Percentiles rank a stretch among this genome's conserved stretches.
phyloP scores from a whole-genome alignment of 768 basidiomycete genomes.

The Scleroderma citrinum region DNA sequence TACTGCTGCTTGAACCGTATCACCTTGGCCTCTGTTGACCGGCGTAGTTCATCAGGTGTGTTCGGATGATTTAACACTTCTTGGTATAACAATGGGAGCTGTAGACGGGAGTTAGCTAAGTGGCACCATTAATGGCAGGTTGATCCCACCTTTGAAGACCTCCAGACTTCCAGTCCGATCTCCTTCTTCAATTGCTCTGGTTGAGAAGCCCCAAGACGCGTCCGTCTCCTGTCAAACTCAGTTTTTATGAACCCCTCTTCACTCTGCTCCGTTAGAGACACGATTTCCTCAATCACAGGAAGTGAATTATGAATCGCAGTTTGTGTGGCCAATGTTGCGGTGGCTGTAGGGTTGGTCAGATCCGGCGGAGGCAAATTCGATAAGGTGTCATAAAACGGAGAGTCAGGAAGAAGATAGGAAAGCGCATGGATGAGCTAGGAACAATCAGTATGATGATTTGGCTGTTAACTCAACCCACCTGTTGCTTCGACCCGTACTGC shows the following conservation, averaged over 20 bases:
- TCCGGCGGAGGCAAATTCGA: conserved; percentile 68
- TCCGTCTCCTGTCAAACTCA: conserved; percentile 75
- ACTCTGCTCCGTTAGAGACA: conserved; percentile 53
- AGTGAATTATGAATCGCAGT: conserved; percentile 64
- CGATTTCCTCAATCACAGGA: conserved; percentile 65
- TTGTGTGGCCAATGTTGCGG: conserved; percentile 54
- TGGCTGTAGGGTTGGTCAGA: conserved; percentile 62
- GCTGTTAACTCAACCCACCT: conserved; percentile 38
- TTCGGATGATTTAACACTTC: conserved; percentile 79
- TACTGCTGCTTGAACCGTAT: conserved; percentile 57
- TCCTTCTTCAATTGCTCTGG: conserved; percentile 55
- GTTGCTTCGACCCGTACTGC: conserved; percentile 50
- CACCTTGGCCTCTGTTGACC: conserved; percentile 69
- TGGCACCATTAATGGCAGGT: not conserved
- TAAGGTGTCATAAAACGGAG: conserved; percentile 56
- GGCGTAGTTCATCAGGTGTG: conserved; percentile 76
- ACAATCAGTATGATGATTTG: conserved; percentile 45
- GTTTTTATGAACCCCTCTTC: conserved; percentile 53
- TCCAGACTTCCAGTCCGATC: conserved; percentile 61
- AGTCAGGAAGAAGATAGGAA: conserved; percentile 67
- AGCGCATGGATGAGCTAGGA: conserved; percentile 66
- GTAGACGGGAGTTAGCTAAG: conserved; percentile 9
- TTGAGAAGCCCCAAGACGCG: conserved; percentile 62
- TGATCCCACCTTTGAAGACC: conserved; percentile 48
- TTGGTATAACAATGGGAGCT: conserved; percentile 70